Evolutionary conservation across 495 filamentous ascomycete species (phyloP).

Genomic region (Lasiosphaeris hirsuta): DNA sequence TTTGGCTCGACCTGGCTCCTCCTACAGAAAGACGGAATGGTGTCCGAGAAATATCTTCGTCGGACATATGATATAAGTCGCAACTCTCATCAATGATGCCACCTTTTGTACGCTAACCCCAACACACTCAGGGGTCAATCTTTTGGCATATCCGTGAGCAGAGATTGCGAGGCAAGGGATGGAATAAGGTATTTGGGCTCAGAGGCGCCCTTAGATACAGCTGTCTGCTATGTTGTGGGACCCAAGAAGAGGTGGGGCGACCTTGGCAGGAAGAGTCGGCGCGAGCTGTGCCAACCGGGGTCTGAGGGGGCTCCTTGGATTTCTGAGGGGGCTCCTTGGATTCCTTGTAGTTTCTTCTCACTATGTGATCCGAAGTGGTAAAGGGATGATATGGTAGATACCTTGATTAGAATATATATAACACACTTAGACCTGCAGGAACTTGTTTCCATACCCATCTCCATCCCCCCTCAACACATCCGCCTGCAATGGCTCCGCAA

Average conservation of each 20-base stretch:
- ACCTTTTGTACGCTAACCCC: neutral
- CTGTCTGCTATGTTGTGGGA: no score
- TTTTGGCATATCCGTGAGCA: conserved; percentile 33
- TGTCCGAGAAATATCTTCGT: conserved; percentile 48
- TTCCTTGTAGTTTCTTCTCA: no score
- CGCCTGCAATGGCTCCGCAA: conserved; percentile 6
- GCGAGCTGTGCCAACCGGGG: no score
- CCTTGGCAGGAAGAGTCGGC: no score
- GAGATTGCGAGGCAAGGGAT: conserved; percentile 18
- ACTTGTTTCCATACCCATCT: conserved; percentile 14
- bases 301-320: no score
- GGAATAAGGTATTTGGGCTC: conserved; percentile 29
- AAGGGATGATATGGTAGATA: no score
- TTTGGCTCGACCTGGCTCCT: conserved; percentile 46
- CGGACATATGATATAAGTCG: conserved; percentile 40
- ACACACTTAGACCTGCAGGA: neutral
- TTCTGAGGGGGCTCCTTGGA: no score
- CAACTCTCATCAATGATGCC: rapidly evolving
- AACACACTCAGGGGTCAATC: conserved; percentile 19
- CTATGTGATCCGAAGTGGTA: no score
- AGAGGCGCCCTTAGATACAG: conserved; percentile 9
- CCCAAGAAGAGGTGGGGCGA: no score
- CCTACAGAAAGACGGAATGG: conserved; percentile 42
- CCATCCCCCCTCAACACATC: conserved; percentile 12
- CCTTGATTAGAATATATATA: conserved; percentile 7